Percentiles rank a stretch among this genome's conserved stretches.
Conservation (phyloP, 1,284 basidiomycete genomes). For the Cystobasidiaceae sp. region DNA sequence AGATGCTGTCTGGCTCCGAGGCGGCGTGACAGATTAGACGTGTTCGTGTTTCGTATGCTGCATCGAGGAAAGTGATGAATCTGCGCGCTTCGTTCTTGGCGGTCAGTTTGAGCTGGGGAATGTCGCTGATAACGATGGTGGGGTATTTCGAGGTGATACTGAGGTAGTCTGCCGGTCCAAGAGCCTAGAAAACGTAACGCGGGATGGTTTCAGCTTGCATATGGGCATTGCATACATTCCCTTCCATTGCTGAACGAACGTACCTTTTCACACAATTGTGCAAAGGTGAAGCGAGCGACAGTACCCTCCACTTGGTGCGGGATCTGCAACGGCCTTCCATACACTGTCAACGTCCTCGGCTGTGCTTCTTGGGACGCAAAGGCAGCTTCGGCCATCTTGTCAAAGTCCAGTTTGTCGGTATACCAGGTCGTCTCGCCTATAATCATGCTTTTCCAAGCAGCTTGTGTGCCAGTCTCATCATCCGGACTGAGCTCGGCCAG, state of each 20-base stretch:
- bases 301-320: slow-evolving; percentile 51
- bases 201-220: no score
- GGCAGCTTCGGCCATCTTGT: slow-evolving; percentile 42
- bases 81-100: slow-evolving; percentile 65
- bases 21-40: slow-evolving; percentile 39
- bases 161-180: slow-evolving; percentile 67
- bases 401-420: slow-evolving; percentile 43
- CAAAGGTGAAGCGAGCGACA: slow-evolving; percentile 57
- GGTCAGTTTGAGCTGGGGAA: slow-evolving; percentile 58
- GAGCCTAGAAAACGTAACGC: no score
- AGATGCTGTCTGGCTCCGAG: slow-evolving; percentile 50
- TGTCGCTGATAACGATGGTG: slow-evolving; percentile 58
- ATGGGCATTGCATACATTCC: no score
- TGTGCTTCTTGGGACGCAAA: slow-evolving; percentile 39
- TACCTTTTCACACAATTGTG: slow-evolving; percentile 60
- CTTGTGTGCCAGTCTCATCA: slow-evolving; percentile 28
- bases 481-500: slow-evolving; percentile 48
- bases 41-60: slow-evolving; percentile 49
- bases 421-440: slow-evolving; percentile 39
- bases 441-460: slow-evolving; percentile 36
- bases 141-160: slow-evolving; percentile 53
- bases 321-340: slow-evolving; percentile 54
- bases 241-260: no score
- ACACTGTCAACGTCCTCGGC: slow-evolving; percentile 47
- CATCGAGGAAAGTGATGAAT: slow-evolving; percentile 67